A percentile compares a stretch with the other conserved stretches of the same genome.
Conservation (phyloP, 352 stramenopile species). For the Globisporangium yorkense region DNA sequence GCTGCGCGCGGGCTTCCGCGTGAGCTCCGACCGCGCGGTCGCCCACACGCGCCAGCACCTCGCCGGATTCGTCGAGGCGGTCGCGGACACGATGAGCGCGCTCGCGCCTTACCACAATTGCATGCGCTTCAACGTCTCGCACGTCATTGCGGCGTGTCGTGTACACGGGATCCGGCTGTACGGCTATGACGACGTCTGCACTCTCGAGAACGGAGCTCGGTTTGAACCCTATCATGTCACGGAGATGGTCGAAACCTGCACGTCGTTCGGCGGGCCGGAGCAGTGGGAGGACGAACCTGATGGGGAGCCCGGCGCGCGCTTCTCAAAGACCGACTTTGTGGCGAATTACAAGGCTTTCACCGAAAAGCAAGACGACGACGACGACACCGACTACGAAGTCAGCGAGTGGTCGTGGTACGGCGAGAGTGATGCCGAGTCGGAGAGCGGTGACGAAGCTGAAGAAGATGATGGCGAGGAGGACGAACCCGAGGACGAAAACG, state of each 20-base stretch:
- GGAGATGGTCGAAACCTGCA: conserved; percentile 55
- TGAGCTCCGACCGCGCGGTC: conserved; percentile 31
- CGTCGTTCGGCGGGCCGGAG: conserved; percentile 16
- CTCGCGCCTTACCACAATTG: conserved; percentile 42
- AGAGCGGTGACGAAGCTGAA: conserved; percentile 21
- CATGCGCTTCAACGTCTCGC: conserved; percentile 40
- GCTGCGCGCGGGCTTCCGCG: conserved; percentile 58
- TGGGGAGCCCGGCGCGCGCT: conserved; percentile 37
- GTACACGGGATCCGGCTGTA: conserved; percentile 70
- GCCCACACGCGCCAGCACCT: conserved; percentile 37
- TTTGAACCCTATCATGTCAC: conserved; percentile 52
- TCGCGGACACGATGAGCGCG: conserved; percentile 44
- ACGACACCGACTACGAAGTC: conserved; percentile 30
- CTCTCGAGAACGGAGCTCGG: conserved; percentile 20
- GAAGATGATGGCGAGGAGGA: neutral
- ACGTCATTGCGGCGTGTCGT: conserved; percentile 60
- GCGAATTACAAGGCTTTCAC: conserved; percentile 43
- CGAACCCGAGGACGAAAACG: neutral
- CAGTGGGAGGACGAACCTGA: conserved; percentile 41
- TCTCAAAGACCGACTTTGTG: conserved; percentile 59
- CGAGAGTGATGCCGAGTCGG: conserved; percentile 52
- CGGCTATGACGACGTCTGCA: conserved; percentile 73
- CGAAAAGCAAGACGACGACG: conserved; percentile 31
- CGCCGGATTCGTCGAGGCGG: conserved; percentile 44
- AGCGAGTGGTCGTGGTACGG: conserved; percentile 62